These are phyloP conservation scores for Juglanconis juglandina DNA, from an alignment of 2,329 filamentous ascomycete species.

Conservation along the genomic window DNA sequence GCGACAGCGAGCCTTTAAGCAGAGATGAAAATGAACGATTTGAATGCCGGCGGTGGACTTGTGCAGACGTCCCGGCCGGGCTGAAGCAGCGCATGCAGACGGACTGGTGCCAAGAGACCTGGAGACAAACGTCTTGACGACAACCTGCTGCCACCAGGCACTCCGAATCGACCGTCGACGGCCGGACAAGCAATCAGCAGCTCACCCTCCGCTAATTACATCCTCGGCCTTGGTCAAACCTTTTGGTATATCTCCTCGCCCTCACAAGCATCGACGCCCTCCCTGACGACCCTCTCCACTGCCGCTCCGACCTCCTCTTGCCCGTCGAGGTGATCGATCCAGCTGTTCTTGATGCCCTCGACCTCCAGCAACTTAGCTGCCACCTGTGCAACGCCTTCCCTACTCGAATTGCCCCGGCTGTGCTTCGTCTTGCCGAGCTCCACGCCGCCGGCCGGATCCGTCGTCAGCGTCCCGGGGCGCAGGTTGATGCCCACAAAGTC, in stretches of 20 bases:
- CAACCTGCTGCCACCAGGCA: too few species aligned
- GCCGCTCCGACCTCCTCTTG: conserved; percentile 45
- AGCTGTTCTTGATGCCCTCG: conserved; percentile 44
- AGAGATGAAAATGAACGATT: too few species aligned
- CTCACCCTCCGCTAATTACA: not conserved
- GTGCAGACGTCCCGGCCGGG: too few species aligned
- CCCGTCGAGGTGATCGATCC: conserved; percentile 55
- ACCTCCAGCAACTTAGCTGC: conserved; percentile 53
- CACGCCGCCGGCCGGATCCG: conserved; percentile 45
- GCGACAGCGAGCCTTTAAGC: too few species aligned
- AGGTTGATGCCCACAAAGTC: conserved; percentile 50
- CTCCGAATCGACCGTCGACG: too few species aligned
- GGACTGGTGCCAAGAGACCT: too few species aligned
- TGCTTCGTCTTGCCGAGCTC: conserved; percentile 43
- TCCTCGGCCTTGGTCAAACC: not conserved
- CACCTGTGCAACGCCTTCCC: conserved; percentile 58
- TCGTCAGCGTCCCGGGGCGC: conserved; percentile 48
- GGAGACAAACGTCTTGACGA: too few species aligned
- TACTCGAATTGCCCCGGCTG: conserved; percentile 41
- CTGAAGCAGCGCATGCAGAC: too few species aligned
- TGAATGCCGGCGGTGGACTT: too few species aligned
- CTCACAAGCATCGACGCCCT: conserved; percentile 49
- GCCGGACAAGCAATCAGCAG: too few species aligned
- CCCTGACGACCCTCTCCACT: conserved; percentile 45
- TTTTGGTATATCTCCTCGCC: conserved; percentile 41